Base-by-base conservation (phyloP, 257 asterid species). In the Solanum commersonii region DNA sequence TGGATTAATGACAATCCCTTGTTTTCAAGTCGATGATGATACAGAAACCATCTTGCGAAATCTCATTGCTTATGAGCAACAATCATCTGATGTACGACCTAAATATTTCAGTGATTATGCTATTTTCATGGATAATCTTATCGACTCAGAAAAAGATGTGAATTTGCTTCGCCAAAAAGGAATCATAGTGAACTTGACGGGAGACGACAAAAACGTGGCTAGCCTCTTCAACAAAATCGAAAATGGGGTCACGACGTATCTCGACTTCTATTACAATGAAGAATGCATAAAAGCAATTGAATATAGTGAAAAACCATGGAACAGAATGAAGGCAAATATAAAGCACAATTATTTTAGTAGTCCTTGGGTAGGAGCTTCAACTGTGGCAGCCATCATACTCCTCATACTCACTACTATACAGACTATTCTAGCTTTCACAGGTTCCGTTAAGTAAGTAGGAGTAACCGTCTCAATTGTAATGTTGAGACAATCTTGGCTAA, bases 21-120 rank as follows among this genome's bases (percentile, higher is more conserved):
- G 85, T 5, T 29, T 89, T 13, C 6, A 12, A 37, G 78, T 89
- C 10, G 73, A 1, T 10, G 89, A 89, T 60, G 33, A 29, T 0
- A 87, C 88, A 0, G 79, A 87, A 22, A 2, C 84, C 4, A 2
- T 89, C 59, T 4, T 89, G 27, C 16, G 77, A 29, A 89, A 89
- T 67, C 76, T 89, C 14, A 87, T 89, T 16, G 89, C 88, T 12
- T 89, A 89, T 65, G 91, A 87, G 31, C 88, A 89, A 31, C 86
- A 59, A 37, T 42, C 87, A 0, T n/a, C 4, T 16, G 71, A 84
- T 1, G 40, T 63, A 67, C 12, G 25, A n/a, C 89, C 78, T 1
- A 63, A 4, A 34, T 87, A 87, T 46, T 84, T 89, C 70, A 59
- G 79, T 20, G 87, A 87, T 49, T 87, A 5, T 49, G 84, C 87